Percentiles rank a stretch among this genome's conserved stretches.
Conservation (phyloP, 495 filamentous ascomycete species). For the Xylona heveae region DNA sequence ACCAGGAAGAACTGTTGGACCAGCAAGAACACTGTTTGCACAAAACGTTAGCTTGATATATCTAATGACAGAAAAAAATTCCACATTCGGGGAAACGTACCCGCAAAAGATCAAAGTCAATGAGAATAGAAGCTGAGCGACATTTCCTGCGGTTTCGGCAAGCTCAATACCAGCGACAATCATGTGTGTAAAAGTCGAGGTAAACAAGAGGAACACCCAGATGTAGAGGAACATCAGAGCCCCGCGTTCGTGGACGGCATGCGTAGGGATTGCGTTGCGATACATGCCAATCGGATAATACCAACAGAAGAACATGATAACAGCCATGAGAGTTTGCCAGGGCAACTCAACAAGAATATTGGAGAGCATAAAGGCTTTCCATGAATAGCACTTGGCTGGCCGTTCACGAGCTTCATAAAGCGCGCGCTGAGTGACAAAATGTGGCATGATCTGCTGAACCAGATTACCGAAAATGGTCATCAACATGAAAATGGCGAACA, state of each 20-base stretch:
- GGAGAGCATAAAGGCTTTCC: slow-evolving; percentile 63
- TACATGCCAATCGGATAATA: slow-evolving; percentile 69
- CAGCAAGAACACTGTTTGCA: slow-evolving; percentile 38
- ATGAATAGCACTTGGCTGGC: slow-evolving; percentile 64
- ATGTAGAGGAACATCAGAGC: slow-evolving; percentile 42
- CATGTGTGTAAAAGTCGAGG: slow-evolving; percentile 32
- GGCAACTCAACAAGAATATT: slow-evolving; percentile 58
- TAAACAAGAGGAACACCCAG: slow-evolving; percentile 24
- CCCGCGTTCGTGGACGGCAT: slow-evolving; percentile 32
- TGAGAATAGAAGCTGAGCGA: slow-evolving; percentile 44
- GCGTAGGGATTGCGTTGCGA: slow-evolving; percentile 38
- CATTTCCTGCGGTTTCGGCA: slow-evolving; percentile 41
- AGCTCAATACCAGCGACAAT: slow-evolving; percentile 45
- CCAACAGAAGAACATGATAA: slow-evolving; percentile 50
- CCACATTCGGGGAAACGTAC: slow-evolving; percentile 10
- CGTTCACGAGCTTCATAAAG: slow-evolving; percentile 77
- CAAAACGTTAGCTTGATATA: slow-evolving; percentile 5
- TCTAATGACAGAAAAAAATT: background rate
- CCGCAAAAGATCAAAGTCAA: slow-evolving; percentile 48
- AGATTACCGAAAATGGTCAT: slow-evolving; percentile 56
- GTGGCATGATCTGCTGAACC: slow-evolving; percentile 68
- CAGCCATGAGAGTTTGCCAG: slow-evolving; percentile 50
- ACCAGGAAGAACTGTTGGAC: slow-evolving; percentile 33
- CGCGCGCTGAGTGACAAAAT: slow-evolving; percentile 54
- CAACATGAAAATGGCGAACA: slow-evolving; percentile 74